phyloP scores from a whole-genome alignment of 352 stramenopile species.

The Phytophthora nicotianae region DNA sequence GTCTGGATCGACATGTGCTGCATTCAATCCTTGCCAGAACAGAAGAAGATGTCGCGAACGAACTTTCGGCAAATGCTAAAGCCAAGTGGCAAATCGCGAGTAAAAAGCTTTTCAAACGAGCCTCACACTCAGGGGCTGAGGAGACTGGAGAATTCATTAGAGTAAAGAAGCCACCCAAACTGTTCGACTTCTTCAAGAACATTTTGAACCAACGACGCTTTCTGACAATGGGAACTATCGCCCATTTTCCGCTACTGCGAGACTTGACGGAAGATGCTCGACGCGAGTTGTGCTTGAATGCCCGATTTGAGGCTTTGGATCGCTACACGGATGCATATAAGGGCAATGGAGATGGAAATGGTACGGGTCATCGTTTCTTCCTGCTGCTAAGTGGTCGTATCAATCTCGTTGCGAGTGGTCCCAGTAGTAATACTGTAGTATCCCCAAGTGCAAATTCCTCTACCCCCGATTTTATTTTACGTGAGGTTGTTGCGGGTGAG shows the following conservation, averaged over 20 bases:
- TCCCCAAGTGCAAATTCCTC: background rate
- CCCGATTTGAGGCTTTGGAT: slow-evolving; percentile 65
- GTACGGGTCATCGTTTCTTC: slow-evolving; percentile 42
- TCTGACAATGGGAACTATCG: slow-evolving; percentile 58
- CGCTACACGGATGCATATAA: slow-evolving; percentile 52
- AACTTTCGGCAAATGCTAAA: slow-evolving; percentile 46
- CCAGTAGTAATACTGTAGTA: slow-evolving; percentile 22
- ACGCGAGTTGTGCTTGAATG: slow-evolving; percentile 50
- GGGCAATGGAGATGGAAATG: slow-evolving; percentile 32
- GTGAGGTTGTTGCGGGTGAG: slow-evolving; percentile 41
- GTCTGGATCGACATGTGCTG: slow-evolving; percentile 41
- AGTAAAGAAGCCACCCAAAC: slow-evolving; percentile 43
- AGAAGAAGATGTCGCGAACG: slow-evolving; percentile 55
- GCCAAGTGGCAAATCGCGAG: slow-evolving; percentile 60
- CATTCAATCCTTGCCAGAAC: slow-evolving; percentile 45
- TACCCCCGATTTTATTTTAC: slow-evolving; percentile 31
- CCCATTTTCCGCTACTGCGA: slow-evolving; percentile 52
- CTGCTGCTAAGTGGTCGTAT: slow-evolving; percentile 57
- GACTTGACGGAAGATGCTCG: slow-evolving; percentile 45
- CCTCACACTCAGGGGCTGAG: slow-evolving; percentile 18
- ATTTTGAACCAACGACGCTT: slow-evolving; percentile 71
- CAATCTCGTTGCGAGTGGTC: slow-evolving; percentile 39
- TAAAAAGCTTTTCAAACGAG: slow-evolving; percentile 34
- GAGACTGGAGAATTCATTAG: slow-evolving; percentile 1
- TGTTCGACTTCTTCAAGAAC: slow-evolving; percentile 72